Percentiles rank a stretch among this genome's conserved stretches.
Evolutionary conservation across 2,329 filamentous ascomycete genomes (phyloP).

Genomic region (Botrytis deweyae): DNA sequence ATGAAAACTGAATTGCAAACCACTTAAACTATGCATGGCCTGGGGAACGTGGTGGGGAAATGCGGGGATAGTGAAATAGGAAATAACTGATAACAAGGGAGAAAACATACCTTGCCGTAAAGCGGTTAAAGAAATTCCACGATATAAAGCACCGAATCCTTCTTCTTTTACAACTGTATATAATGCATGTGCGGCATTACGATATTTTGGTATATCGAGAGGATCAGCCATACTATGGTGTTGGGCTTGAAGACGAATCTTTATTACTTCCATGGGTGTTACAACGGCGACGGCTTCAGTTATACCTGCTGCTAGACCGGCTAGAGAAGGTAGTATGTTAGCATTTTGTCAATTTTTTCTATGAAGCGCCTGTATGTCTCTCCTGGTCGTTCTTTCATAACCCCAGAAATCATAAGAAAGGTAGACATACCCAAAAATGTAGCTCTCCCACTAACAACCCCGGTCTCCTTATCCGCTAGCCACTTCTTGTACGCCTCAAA

Average conservation of each 20-base stretch:
- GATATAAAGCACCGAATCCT: conserved; percentile 82
- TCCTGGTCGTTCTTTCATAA: too few relatives aligned
- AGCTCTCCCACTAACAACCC: conserved; percentile 64
- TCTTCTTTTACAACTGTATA: conserved; percentile 94
- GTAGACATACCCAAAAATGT: conserved; percentile 65
- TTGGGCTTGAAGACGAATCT: conserved; percentile 97
- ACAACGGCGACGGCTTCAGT: conserved; percentile 96
- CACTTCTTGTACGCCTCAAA: conserved; percentile 94
- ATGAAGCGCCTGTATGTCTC: background rate
- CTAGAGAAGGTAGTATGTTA: conserved; percentile 43
- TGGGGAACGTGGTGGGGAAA: background rate
- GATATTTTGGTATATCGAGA: conserved; percentile 93
- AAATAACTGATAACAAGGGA: background rate
- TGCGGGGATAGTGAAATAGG: background rate
- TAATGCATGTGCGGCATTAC: conserved; percentile 78
- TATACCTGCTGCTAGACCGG: conserved; percentile 87
- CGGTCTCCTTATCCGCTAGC: conserved; percentile 67
- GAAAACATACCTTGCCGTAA: conserved; percentile 73
- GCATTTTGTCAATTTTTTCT: background rate
- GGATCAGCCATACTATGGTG: conserved; percentile 98
- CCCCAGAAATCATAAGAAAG: conserved; percentile 43
- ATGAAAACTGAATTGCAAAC: background rate
- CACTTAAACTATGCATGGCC: background rate
- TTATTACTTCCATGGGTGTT: conserved; percentile 98
- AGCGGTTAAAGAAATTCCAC: conserved; percentile 90